phyloP scores from a whole-genome alignment of 768 basidiomycete genomes.

The Leccinum subgranulosum region DNA sequence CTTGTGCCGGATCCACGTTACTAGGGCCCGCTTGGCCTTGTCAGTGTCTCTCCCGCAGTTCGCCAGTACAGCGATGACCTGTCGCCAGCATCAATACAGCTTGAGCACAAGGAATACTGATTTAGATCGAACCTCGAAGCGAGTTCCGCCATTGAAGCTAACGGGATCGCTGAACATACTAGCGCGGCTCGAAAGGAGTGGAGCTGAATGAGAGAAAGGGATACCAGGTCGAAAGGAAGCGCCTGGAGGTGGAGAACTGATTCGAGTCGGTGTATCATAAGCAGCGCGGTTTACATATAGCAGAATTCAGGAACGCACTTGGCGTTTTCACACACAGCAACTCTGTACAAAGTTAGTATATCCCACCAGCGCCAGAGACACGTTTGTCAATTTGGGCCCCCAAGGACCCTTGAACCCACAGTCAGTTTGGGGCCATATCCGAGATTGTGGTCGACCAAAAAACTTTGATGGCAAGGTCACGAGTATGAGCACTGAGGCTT shows the following conservation, averaged over 20 bases:
- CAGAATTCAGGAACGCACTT: conserved; percentile 16
- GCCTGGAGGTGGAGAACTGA: conserved; percentile 1
- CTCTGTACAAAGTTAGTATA: conserved; percentile 12
- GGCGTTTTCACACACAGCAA: conserved; percentile 14
- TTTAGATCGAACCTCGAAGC: conserved; percentile 21
- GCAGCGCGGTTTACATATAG: conserved; percentile 1
- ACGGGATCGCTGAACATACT: conserved; percentile 25
- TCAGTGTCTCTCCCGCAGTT: conserved; percentile 31
- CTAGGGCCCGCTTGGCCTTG: conserved; percentile 25
- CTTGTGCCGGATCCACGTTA: conserved; percentile 29
- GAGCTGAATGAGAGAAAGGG: neutral
- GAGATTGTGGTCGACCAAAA: neutral
- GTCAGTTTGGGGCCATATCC: neutral
- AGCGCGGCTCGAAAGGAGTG: neutral
- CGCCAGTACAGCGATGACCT: conserved; percentile 33
- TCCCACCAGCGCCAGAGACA: neutral
- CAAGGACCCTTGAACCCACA: neutral
- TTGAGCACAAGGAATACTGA: neutral
- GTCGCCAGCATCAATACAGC: conserved; percentile 1
- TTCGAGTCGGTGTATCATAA: conserved; percentile 9
- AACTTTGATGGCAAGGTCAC: neutral
- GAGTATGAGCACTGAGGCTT: too few species aligned
- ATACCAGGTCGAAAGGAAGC: conserved; percentile 1
- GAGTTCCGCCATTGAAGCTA: conserved; percentile 29
- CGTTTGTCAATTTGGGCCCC: conserved; percentile 15